These are phyloP conservation scores for Coelastrella sp. DNA, from an alignment of 139 green algal genomes.

Conservation along the genomic window DNA sequence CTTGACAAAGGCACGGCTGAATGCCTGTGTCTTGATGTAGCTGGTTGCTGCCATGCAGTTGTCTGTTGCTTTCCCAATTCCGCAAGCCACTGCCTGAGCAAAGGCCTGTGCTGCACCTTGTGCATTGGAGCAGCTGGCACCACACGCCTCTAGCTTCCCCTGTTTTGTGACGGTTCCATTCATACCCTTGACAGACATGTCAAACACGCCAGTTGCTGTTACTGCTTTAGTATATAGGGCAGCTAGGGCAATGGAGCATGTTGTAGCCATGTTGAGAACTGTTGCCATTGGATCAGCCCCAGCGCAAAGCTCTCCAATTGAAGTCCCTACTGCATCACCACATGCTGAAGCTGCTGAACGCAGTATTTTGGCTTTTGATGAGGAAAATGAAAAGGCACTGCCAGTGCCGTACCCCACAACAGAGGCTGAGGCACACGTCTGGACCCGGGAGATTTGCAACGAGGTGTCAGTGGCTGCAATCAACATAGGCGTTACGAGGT, in stretches of 20 bases:
- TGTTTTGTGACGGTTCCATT: background rate
- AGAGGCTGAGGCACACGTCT: slow-evolving; percentile 40
- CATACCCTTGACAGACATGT: background rate
- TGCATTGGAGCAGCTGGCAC: slow-evolving; percentile 26
- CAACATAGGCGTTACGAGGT: background rate
- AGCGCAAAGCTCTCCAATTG: slow-evolving; percentile 34
- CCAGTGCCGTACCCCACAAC: slow-evolving; percentile 22
- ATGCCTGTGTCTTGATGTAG: slow-evolving; percentile 21
- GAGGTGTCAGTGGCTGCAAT: slow-evolving; percentile 23
- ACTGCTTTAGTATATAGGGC: slow-evolving; percentile 33
- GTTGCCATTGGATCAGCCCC: slow-evolving; percentile 39
- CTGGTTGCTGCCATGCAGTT: slow-evolving; percentile 34
- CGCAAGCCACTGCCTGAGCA: slow-evolving; percentile 47
- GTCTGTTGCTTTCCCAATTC: slow-evolving; percentile 22
- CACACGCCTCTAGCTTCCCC: slow-evolving; percentile 32
- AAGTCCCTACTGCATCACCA: slow-evolving; percentile 39
- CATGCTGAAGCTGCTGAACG: slow-evolving; percentile 29
- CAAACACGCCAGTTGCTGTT: slow-evolving; percentile 1
- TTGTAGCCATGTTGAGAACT: slow-evolving; percentile 25
- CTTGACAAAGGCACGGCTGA: slow-evolving; percentile 36
- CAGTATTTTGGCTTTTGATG: background rate
- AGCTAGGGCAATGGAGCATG: slow-evolving; percentile 36
- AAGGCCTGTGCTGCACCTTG: slow-evolving; percentile 43
- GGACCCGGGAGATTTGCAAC: slow-evolving; percentile 34
- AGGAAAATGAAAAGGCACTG: slow-evolving; percentile 29